phyloP scores from a whole-genome alignment of 2,329 filamentous ascomycete genomes.

The Aciculosporium take region DNA sequence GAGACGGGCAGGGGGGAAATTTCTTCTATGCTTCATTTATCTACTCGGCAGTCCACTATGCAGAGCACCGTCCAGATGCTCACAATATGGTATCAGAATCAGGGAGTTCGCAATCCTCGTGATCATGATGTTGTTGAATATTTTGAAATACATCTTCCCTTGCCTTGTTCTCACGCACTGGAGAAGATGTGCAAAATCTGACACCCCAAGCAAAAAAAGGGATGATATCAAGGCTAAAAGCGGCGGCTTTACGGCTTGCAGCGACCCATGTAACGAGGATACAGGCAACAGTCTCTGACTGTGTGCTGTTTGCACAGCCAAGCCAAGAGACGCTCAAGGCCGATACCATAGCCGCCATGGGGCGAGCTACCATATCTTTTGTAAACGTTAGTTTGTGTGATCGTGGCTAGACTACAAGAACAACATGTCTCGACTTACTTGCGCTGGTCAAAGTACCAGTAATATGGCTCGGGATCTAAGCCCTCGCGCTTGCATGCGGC shows the following conservation, averaged over 20 bases:
- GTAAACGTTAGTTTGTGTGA: not conserved
- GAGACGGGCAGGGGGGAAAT: no score
- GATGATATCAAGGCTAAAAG: not conserved
- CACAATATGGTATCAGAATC: no score
- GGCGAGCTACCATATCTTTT: constrained; percentile 64
- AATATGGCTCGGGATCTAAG: constrained; percentile 75
- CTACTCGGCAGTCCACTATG: no score
- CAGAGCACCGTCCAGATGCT: no score
- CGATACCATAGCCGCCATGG: constrained; percentile 86
- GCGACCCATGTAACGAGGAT: constrained; percentile 65
- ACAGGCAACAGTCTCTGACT: constrained; percentile 54
- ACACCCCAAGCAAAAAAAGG: no score
- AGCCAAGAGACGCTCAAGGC: constrained; percentile 38
- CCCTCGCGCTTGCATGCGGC: constrained; percentile 75
- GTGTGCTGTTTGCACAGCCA: constrained; percentile 51
- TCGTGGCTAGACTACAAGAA: not conserved
- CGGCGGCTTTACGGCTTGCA: constrained; percentile 49
- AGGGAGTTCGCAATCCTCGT: no score
- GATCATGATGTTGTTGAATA: no score
- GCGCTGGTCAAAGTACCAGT: constrained; percentile 97
- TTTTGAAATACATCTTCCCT: no score
- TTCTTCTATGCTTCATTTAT: no score
- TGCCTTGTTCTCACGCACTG: not conserved
- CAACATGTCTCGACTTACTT: constrained; percentile 33
- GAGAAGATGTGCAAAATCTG: no score